Evolutionary conservation across 306 rosid species (phyloP), one percentile per base, ranked within the genome.

Genomic region (Crotalaria pallida): DNA sequence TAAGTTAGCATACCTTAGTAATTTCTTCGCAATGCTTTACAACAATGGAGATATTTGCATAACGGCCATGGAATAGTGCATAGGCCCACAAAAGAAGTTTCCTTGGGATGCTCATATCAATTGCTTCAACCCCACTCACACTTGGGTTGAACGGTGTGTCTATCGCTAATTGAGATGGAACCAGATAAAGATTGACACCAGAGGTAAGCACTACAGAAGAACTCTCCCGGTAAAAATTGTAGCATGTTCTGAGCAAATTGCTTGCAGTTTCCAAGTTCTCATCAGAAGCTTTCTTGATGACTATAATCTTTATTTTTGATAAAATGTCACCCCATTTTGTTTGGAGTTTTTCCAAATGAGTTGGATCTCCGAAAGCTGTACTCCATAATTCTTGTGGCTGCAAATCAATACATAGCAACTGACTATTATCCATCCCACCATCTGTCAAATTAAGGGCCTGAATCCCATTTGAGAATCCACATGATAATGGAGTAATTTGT

Each of bases 81-180:
- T 84, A 90, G 47, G 98, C 92, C 98, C 98, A 94, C 88, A 94
- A 80, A 36, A 94, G 96, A 87, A 94, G 96, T 85, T 94, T 94
- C 87, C 98, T 94, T 41, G 96, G 96, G 76, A 88, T 86, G 94
- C 96, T 90, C 47, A 94, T 83, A 81, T 94, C 98, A 77, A 94
- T 88, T 45, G 82, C 80, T 80, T 94, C 98, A 78, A 63, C 79
- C 73, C 94, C 98, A 47, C 80, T 77, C 67, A 65, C 57, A 72
- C 63, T 80, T 40, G 88, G 90, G 50, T 79, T 79, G 66, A 90
- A 77, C 13, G 83, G 90, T 43, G 77, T 71, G 74, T 75, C 92
- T 49, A 75, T 77, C 41, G 79, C 86, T 61, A 79, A 65, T 76
- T 86, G 89, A 72, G 80, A 74, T 24, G 89, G 87, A 79, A 84